Conservation (phyloP, 108 stramenopile genomes). For the Nannochloropsis gaditana region DNA sequence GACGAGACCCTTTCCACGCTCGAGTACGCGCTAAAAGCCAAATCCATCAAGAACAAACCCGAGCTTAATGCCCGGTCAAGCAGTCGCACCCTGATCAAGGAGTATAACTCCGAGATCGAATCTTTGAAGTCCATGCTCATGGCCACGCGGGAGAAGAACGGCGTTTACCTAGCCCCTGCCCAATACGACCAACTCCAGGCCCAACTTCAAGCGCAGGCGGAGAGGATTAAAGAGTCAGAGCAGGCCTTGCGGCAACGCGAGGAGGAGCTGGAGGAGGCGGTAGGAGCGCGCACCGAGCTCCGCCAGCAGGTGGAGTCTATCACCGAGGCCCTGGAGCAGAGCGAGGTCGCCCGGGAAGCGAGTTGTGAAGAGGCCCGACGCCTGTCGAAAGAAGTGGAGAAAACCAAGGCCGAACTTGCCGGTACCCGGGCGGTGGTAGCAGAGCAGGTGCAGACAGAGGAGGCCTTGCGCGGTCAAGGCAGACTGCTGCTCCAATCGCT, state of each 20-base stretch:
- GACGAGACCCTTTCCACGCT: conserved; percentile 61
- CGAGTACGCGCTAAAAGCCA: conserved; percentile 59
- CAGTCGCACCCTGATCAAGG: conserved; percentile 53
- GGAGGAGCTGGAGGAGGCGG: conserved; percentile 21
- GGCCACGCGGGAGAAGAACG: conserved; percentile 58
- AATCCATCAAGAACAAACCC: conserved; percentile 61
- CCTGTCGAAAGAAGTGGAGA: background rate
- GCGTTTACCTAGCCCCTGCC: conserved; percentile 56
- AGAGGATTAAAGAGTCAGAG: conserved; percentile 42
- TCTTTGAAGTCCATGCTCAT: conserved; percentile 36
- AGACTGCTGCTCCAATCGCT: conserved; percentile 11
- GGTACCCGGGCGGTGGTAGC: conserved; percentile 28
- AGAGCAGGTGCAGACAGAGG: conserved; percentile 33
- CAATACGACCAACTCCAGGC: conserved; percentile 55
- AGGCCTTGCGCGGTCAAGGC: conserved; percentile 24
- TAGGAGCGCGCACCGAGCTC: background rate
- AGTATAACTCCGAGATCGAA: conserved; percentile 55
- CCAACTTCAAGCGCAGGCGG: conserved; percentile 27
- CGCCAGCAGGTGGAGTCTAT: conserved; percentile 22
- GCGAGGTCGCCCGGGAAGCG: background rate
- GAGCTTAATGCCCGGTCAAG: conserved; percentile 25
- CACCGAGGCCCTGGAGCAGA: conserved; percentile 7
- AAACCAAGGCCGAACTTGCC: conserved; percentile 21
- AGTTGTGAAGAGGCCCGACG: background rate
- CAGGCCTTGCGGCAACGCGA: conserved; percentile 39